Evolutionary conservation across 441 rosid species (phyloP).

Genomic region (Viola pubescens): DNA sequence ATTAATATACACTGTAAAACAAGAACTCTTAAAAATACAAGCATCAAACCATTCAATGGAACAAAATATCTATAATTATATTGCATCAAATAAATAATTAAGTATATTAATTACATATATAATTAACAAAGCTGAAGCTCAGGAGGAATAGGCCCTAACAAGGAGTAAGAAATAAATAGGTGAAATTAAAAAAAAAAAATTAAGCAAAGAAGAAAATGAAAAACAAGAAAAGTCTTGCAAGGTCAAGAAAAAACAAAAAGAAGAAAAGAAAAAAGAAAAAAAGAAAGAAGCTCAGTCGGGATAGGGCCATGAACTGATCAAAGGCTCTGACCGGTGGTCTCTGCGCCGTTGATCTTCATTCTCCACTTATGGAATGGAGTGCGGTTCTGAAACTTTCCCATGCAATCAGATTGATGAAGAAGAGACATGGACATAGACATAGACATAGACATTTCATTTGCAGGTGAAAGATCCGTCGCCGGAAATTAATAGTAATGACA

Average conservation of each 20-base stretch:
- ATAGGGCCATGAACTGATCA: not conserved
- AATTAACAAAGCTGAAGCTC: slow-evolving; percentile 1
- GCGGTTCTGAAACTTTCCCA: not conserved
- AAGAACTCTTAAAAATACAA: too few relatives aligned
- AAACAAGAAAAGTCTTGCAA: not conserved
- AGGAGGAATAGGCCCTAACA: slow-evolving; percentile 9
- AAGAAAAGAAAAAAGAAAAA: not conserved
- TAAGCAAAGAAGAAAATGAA: rapidly evolving
- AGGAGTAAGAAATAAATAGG: not conserved
- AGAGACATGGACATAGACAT: too few relatives aligned
- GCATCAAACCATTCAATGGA: too few relatives aligned
- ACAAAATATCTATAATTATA: too few relatives aligned
- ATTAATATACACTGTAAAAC: too few relatives aligned
- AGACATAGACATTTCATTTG: not conserved
- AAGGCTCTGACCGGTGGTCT: not conserved
- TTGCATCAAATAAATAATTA: too few relatives aligned
- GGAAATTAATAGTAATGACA: not conserved
- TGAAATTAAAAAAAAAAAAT: not conserved
- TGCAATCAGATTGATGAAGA: not conserved
- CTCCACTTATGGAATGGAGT: not conserved
- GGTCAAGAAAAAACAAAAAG: not conserved
- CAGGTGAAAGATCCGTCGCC: not conserved
- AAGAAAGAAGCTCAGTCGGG: not conserved
- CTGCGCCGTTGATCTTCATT: not conserved
- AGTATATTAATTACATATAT: too few relatives aligned